phyloP scores from a whole-genome alignment of 148 eudicot species.

The Hydrangea macrophylla region DNA sequence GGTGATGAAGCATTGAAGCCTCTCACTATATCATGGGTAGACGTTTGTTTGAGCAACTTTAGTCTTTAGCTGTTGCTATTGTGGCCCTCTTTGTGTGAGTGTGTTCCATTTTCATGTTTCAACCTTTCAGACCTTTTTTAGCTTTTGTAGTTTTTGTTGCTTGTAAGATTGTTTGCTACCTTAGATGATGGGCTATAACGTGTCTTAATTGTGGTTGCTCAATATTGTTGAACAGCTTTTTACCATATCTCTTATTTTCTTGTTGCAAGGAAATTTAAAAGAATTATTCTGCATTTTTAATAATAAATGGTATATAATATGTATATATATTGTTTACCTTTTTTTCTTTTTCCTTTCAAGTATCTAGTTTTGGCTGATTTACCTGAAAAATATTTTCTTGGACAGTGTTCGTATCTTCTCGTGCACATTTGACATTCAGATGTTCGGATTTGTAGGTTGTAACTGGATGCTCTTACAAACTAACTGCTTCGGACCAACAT shows the following conservation, averaged over 20 bases:
- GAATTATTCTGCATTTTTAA: background rate
- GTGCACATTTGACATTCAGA: background rate
- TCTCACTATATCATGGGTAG: background rate
- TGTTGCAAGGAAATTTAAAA: background rate
- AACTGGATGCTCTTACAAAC: background rate
- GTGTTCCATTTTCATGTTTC: background rate
- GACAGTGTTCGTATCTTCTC: no score
- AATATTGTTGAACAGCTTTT: background rate
- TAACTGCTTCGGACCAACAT: background rate
- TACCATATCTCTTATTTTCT: background rate
- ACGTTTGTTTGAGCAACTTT: background rate
- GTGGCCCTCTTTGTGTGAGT: background rate
- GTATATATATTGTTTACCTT: background rate
- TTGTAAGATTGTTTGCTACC: background rate
- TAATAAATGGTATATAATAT: no score
- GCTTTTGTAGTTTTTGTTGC: conserved; percentile 1
- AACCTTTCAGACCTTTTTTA: no score
- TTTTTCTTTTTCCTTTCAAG: background rate
- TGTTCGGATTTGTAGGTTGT: conserved; percentile 9
- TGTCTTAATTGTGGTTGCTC: background rate
- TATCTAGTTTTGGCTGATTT: no score
- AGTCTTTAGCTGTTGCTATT: background rate
- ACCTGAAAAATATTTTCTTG: no score
- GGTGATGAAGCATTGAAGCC: background rate
- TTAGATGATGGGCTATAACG: background rate